These are phyloP conservation scores for Trichoderma virens DNA, from an alignment of 495 filamentous ascomycete species.

Conservation along the genomic window DNA sequence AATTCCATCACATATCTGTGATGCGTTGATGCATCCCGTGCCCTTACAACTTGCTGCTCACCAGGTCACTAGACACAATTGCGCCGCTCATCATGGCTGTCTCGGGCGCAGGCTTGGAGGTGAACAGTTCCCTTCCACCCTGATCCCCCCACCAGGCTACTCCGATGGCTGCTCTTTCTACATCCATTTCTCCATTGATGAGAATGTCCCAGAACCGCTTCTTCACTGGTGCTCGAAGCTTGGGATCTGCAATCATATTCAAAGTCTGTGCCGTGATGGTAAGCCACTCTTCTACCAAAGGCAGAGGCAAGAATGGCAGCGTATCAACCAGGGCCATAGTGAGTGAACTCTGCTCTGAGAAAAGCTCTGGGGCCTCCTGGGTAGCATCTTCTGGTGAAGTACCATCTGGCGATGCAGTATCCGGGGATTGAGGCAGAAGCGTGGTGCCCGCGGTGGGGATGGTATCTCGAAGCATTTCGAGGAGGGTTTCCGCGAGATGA, in stretches of 20 bases:
- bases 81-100: constrained; percentile 40
- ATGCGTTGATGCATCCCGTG: background rate
- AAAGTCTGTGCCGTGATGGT: constrained; percentile 63
- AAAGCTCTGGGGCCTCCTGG: constrained; percentile 17
- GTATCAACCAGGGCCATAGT: constrained; percentile 76
- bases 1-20: background rate
- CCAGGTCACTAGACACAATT: constrained; percentile 18
- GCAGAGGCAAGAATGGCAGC: constrained; percentile 62
- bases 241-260: constrained; percentile 50
- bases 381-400: constrained; percentile 16
- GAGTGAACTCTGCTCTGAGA: constrained; percentile 78
- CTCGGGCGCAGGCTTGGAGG: constrained; percentile 17
- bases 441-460: constrained; percentile 47
- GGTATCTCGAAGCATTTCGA: constrained; percentile 73
- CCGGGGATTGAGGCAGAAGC: constrained; percentile 22
- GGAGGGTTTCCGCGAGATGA: constrained; percentile 64
- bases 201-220: constrained; percentile 80
- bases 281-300: constrained; percentile 56
- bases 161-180: constrained; percentile 70
- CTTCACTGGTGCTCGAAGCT: constrained; percentile 57
- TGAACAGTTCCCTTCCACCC: constrained; percentile 34
- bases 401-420: background rate
- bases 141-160: constrained; percentile 75
- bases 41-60: constrained; percentile 16
- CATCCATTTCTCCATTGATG: constrained; percentile 83